phyloP scores from a whole-genome alignment of 192 early-diverging fungal genomes.

The Rhizoclosmatium globosum region DNA sequence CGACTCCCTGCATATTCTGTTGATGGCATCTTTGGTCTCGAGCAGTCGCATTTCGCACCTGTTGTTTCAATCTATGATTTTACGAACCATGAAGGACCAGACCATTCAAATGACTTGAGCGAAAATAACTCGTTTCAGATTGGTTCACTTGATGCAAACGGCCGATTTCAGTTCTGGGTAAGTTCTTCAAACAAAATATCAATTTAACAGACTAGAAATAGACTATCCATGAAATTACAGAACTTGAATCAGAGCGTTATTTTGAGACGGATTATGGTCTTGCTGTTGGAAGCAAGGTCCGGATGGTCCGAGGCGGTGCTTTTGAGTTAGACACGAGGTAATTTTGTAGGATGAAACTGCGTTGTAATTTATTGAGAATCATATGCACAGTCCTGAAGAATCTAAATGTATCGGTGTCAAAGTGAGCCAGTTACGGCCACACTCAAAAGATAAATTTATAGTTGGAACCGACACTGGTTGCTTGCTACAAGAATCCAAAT shows the following conservation, averaged over 20 bases:
- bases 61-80: conserved; percentile 9
- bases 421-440: not conserved
- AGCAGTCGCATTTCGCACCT: not conserved
- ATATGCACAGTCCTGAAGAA: conserved; percentile 11
- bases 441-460: conserved; percentile 37
- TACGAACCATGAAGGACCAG: not conserved
- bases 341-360: not conserved
- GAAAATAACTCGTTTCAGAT: conserved; percentile 40
- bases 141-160: conserved; percentile 48
- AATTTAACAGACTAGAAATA: not conserved
- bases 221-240: conserved; percentile 18
- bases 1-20: conserved; percentile 30
- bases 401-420: conserved; percentile 12
- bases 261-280: conserved; percentile 53
- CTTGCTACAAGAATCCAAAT: conserved; percentile 47
- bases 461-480: conserved; percentile 37
- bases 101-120: not conserved
- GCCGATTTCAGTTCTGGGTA: conserved; percentile 53
- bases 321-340: conserved; percentile 30
- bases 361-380: not conserved
- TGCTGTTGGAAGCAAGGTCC: conserved; percentile 46
- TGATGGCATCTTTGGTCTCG: conserved; percentile 26
- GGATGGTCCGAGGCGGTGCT: conserved; percentile 36
- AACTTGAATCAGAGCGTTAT: conserved; percentile 19
- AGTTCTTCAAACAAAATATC: not conserved